Conservation (phyloP, 208 protist species). For the Crithidia thermophila region DNA sequence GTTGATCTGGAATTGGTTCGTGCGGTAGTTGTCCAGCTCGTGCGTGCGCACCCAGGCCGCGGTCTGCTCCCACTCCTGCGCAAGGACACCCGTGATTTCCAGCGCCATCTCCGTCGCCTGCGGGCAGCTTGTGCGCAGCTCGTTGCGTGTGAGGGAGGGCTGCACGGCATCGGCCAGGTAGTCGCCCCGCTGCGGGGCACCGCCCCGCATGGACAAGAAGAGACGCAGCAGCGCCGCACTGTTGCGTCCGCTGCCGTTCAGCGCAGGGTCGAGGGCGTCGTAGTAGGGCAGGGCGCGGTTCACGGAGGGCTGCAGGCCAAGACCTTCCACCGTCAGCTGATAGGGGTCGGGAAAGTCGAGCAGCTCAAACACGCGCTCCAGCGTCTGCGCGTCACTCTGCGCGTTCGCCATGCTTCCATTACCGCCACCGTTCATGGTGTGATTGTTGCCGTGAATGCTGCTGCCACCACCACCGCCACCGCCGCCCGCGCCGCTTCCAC, state of each 20-base stretch:
- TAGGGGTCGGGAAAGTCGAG: conserved; percentile 62
- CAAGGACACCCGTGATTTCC: conserved; percentile 71
- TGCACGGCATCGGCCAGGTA: conserved; percentile 96
- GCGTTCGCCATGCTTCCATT: no score
- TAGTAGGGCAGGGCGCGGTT: conserved; percentile 73
- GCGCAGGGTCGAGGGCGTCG: conserved; percentile 96
- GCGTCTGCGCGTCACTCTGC: conserved; percentile 50
- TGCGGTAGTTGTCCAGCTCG: conserved; percentile 84
- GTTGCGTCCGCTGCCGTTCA: conserved; percentile 93
- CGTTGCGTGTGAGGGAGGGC: conserved; percentile 84
- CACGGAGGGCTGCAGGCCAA: conserved; percentile 90
- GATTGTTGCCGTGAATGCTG: conserved; percentile 16
- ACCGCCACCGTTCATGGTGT: not conserved
- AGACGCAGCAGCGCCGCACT: conserved; percentile 90
- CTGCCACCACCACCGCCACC: conserved; percentile 6
- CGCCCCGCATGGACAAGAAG: conserved; percentile 97
- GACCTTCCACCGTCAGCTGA: conserved; percentile 92
- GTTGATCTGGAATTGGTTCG: conserved; percentile 94
- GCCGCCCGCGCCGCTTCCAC: not conserved
- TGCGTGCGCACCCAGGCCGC: conserved; percentile 95
- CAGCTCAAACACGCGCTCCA: conserved; percentile 63
- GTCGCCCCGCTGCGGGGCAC: conserved; percentile 71
- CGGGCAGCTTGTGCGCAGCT: conserved; percentile 53
- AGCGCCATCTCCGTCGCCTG: conserved; percentile 92
- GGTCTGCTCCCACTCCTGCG: conserved; percentile 94